phyloP scores from a whole-genome alignment of 768 basidiomycete genomes.

The Pleurotus giganteus region DNA sequence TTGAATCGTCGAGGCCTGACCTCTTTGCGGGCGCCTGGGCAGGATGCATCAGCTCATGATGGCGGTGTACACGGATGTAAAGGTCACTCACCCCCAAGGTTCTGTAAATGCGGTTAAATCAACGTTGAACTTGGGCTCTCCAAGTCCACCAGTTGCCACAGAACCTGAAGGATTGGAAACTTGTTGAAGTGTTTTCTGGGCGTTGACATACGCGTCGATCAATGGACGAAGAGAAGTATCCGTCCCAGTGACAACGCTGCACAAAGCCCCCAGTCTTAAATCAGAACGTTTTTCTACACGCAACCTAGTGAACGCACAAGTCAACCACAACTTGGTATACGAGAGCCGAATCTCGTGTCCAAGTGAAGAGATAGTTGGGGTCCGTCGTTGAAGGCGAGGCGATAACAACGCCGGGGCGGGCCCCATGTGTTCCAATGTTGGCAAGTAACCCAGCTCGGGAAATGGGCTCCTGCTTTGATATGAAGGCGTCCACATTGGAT shows the following conservation, averaged over 20 bases:
- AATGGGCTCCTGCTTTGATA: conserved; percentile 25
- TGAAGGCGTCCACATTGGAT: conserved; percentile 14
- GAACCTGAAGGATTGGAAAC: conserved; percentile 65
- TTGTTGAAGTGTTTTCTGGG: conserved; percentile 56
- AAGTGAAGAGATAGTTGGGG: conserved; percentile 62
- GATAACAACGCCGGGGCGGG: conserved; percentile 44
- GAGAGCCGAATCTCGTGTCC: conserved; percentile 69
- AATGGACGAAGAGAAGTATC: conserved; percentile 45
- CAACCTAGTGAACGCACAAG: conserved; percentile 26
- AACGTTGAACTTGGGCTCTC: conserved; percentile 72
- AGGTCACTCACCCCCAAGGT: conserved; percentile 37
- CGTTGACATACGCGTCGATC: conserved; percentile 54
- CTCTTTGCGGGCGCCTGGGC: conserved; percentile 54
- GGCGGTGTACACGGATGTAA: not conserved
- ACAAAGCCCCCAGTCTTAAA: conserved; percentile 23
- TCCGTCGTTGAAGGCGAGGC: conserved; percentile 44
- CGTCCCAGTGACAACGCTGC: not conserved
- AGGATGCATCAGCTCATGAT: not conserved
- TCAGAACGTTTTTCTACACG: not conserved
- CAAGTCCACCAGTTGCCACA: conserved; percentile 60
- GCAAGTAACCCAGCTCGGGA: conserved; percentile 48
- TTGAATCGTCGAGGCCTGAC: conserved; percentile 23
- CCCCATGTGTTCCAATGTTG: conserved; percentile 58
- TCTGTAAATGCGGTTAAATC: conserved; percentile 60
- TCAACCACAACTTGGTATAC: conserved; percentile 51